Percentiles rank a stretch among this genome's conserved stretches.
Conservation (phyloP, 2,329 filamentous ascomycete genomes). For the Colletotrichum ledebouriae region DNA sequence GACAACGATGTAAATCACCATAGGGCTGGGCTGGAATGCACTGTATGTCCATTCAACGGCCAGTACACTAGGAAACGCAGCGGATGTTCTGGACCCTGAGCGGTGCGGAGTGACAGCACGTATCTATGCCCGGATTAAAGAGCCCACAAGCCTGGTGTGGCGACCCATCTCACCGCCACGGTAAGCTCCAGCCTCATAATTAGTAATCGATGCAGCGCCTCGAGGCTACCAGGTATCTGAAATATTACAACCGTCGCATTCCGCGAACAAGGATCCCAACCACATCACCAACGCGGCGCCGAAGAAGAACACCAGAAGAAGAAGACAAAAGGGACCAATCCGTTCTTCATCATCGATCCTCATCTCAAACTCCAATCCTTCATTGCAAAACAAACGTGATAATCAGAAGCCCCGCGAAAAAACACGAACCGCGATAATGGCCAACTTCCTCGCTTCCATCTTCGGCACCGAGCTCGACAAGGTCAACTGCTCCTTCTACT, state of each 20-base stretch:
- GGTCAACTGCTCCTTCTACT: slow-evolving; percentile 99
- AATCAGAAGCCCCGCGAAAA: background rate
- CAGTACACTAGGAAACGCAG: background rate
- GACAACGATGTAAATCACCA: slow-evolving; percentile 12
- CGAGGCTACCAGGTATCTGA: slow-evolving; percentile 33
- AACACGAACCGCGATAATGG: slow-evolving; percentile 69
- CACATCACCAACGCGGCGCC: slow-evolving; percentile 21
- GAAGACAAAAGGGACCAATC: slow-evolving; percentile 9
- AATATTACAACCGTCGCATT: slow-evolving; percentile 36
- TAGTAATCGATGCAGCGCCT: slow-evolving; percentile 34
- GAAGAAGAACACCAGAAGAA: background rate
- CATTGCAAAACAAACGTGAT: background rate
- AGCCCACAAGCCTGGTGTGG: too few relatives aligned
- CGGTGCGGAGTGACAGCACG: slow-evolving; percentile 8
- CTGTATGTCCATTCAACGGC: slow-evolving; percentile 1
- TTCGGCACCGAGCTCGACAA: slow-evolving; percentile 99
- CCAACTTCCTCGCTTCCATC: slow-evolving; percentile 98
- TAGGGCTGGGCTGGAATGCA: slow-evolving; percentile 29
- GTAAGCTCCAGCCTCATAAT: slow-evolving; percentile 28
- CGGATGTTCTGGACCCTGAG: slow-evolving; percentile 28
- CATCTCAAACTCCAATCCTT: background rate
- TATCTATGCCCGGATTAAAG: too few relatives aligned
- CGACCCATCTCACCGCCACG: background rate
- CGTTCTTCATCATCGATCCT: background rate
- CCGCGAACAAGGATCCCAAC: slow-evolving; percentile 23